phyloP scores from a whole-genome alignment of 1,284 basidiomycete genomes.

The Rugiboletus extremiorientalis region DNA sequence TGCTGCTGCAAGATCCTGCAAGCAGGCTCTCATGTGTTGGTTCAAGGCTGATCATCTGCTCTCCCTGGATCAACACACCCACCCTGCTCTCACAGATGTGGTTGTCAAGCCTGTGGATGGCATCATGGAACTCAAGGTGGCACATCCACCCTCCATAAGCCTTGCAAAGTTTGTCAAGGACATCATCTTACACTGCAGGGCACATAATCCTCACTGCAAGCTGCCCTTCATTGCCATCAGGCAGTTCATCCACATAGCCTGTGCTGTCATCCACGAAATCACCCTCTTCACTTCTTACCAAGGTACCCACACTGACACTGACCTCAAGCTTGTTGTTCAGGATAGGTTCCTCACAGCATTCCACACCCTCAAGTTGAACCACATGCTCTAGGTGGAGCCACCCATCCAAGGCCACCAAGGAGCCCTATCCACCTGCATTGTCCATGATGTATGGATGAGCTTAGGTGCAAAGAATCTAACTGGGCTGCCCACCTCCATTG shows the following conservation, averaged over 20 bases:
- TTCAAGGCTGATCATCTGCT: not conserved
- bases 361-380: not conserved
- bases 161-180: not conserved
- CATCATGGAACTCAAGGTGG: not conserved
- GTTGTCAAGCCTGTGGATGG: not conserved
- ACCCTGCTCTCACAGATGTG: not conserved
- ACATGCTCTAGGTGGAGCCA: not conserved
- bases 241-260: not conserved
- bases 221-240: not conserved
- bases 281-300: too few species aligned
- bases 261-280: too few species aligned
- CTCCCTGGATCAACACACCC: not conserved
- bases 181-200: not conserved
- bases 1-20: accelerated
- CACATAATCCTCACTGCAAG: not conserved
- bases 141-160: not conserved
- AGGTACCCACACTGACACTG: too few species aligned
- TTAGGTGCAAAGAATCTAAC: not conserved
- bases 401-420: not conserved
- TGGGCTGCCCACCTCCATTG: not conserved
- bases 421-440: accelerated
- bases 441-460: not conserved
- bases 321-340: too few species aligned
- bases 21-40: not conserved
- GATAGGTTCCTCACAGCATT: too few species aligned